Evolutionary conservation across 495 filamentous ascomycete genomes (phyloP).

Genomic region (Penicillium flavigenum): DNA sequence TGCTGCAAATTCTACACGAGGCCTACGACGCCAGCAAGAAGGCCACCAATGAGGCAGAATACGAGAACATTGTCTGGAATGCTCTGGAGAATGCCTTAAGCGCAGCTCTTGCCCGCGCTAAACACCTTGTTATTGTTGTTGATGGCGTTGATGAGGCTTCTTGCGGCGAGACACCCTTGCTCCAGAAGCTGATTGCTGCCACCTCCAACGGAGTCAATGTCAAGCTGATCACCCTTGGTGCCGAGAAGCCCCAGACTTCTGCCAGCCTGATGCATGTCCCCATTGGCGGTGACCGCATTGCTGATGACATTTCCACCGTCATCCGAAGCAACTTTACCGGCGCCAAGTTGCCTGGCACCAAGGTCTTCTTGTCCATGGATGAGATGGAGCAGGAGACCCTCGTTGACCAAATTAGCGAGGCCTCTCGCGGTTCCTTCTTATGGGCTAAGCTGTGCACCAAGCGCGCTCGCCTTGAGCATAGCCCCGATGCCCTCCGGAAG

Average conservation of each 20-base stretch:
- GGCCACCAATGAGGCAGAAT: conserved; percentile 25
- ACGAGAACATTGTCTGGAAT: conserved; percentile 29
- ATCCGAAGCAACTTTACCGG: conserved; percentile 24
- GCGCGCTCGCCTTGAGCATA: conserved; percentile 26
- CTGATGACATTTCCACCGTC: conserved; percentile 30
- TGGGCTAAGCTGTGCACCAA: conserved; percentile 42
- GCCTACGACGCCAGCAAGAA: conserved; percentile 30
- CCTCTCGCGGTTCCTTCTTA: conserved; percentile 36
- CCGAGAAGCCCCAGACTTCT: conserved; percentile 26
- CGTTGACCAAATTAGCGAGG: conserved; percentile 37
- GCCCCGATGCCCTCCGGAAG: conserved; percentile 26
- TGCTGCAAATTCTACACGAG: conserved; percentile 36
- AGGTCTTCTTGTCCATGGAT: conserved; percentile 18
- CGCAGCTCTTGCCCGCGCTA: conserved; percentile 30
- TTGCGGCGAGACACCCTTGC: conserved; percentile 29
- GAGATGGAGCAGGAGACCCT: conserved; percentile 34
- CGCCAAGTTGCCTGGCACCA: neutral
- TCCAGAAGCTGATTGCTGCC: conserved; percentile 27
- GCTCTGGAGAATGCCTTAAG: conserved; percentile 25
- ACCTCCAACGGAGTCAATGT: conserved; percentile 27
- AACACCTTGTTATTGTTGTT: conserved; percentile 37
- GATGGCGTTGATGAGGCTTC: conserved; percentile 40
- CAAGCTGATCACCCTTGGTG: conserved; percentile 34
- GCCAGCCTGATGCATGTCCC: conserved; percentile 19
- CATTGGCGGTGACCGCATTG: conserved; percentile 23